Evolutionary conservation across 2,329 filamentous ascomycete genomes (phyloP).

Genomic region (Thielaviopsis euricoi): DNA sequence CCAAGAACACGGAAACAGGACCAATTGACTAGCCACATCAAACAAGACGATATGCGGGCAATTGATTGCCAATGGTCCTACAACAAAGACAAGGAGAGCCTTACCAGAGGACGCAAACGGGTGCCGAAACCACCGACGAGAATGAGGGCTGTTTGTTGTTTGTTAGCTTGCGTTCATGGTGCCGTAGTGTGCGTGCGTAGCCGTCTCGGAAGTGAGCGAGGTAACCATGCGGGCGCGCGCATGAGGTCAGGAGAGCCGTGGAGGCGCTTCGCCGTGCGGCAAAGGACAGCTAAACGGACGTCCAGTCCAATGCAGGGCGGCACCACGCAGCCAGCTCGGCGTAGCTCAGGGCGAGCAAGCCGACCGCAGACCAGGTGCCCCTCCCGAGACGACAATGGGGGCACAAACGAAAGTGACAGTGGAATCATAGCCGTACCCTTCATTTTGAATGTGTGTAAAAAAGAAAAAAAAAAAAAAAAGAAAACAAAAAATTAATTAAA

Average conservation of each 20-base stretch:
- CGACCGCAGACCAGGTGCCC: too few species aligned
- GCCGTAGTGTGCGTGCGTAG: not conserved
- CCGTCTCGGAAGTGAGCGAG: not conserved
- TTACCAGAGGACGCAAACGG: slow-evolving; percentile 85
- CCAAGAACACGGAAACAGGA: not conserved
- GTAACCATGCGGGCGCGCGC: not conserved
- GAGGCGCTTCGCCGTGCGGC: not conserved
- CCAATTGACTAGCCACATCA: not conserved
- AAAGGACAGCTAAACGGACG: not conserved
- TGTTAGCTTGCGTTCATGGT: not conserved
- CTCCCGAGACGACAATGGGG: not conserved
- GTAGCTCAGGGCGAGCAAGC: not conserved
- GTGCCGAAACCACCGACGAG: slow-evolving; percentile 98
- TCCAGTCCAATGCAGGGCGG: not conserved
- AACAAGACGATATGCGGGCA: not conserved
- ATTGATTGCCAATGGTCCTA: not conserved
- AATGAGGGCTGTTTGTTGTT: slow-evolving; percentile 58
- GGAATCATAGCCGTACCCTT: slow-evolving; percentile 17
- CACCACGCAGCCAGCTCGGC: not conserved
- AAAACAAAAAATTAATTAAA: slow-evolving; percentile 9
- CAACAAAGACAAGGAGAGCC: slow-evolving; percentile 17
- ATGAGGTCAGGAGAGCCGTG: not conserved
- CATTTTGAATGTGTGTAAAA: slow-evolving; percentile 18
- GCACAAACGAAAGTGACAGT: not conserved
- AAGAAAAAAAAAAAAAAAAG: not conserved